Evolutionary conservation across 2,329 filamentous ascomycete genomes (phyloP).

Genomic region (Aspergillus glaucus): DNA sequence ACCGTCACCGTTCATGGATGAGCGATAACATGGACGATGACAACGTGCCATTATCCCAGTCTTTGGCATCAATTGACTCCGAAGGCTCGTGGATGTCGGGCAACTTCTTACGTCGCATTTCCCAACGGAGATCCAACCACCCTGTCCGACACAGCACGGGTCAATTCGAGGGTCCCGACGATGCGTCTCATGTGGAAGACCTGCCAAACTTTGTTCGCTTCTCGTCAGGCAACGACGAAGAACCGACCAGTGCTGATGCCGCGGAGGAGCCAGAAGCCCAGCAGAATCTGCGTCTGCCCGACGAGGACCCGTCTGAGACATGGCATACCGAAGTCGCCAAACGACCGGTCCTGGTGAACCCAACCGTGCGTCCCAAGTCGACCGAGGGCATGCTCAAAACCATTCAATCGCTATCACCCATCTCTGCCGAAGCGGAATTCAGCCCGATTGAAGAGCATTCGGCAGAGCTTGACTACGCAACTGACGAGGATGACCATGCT

Average conservation of each 20-base stretch:
- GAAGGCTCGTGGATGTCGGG: conserved; percentile 95
- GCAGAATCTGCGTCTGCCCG: conserved; percentile 2
- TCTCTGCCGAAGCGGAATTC: conserved; percentile 27
- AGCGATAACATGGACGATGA: conserved; percentile 42
- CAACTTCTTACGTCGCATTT: conserved; percentile 50
- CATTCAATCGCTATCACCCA: conserved; percentile 34
- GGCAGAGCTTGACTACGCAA: conserved; percentile 54
- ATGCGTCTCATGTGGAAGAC: background rate
- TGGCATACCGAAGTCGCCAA: conserved; percentile 50
- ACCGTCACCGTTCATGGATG: conserved; percentile 29
- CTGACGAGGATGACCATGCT: conserved; percentile 15
- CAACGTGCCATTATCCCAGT: conserved; percentile 61
- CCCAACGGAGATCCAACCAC: conserved; percentile 30
- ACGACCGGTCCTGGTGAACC: conserved; percentile 61
- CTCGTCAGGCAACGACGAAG: conserved; percentile 42
- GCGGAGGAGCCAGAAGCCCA: background rate
- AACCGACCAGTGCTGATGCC: background rate
- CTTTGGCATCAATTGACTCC: conserved; percentile 87
- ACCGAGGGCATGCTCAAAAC: conserved; percentile 54
- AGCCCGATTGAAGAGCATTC: conserved; percentile 26
- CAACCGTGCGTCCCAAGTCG: conserved; percentile 52
- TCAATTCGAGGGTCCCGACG: conserved; percentile 22
- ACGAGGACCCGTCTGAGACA: conserved; percentile 33
- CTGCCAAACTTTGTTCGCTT: conserved; percentile 54
- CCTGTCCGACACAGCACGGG: conserved; percentile 36